A percentile compares a stretch with the other conserved stretches of the same genome.
Evolutionary conservation across 2,329 filamentous ascomycete genomes (phyloP).

Genomic region (Colletotrichum sp.): DNA sequence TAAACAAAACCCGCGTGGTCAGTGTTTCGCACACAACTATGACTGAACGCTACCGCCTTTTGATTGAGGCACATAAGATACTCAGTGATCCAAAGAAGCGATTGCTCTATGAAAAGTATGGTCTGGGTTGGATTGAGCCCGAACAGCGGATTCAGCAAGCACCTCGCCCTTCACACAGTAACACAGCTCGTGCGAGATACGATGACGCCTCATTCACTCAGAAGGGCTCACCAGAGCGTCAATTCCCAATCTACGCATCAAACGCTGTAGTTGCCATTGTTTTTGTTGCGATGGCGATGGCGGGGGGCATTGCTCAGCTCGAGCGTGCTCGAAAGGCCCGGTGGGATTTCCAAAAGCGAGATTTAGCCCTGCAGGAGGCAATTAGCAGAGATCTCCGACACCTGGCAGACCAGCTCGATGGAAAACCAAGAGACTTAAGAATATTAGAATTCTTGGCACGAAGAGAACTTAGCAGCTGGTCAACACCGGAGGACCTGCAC

Average conservation of each 20-base stretch:
- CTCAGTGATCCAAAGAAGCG: slow-evolving; percentile 16
- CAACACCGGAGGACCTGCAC: background rate
- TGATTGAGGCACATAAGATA: slow-evolving; percentile 21
- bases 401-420: background rate
- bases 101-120: slow-evolving; percentile 13
- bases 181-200: background rate
- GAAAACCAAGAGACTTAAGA: background rate
- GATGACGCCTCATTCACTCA: background rate
- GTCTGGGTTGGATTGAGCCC: slow-evolving; percentile 1
- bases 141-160: background rate
- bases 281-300: slow-evolving; percentile 9
- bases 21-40: background rate
- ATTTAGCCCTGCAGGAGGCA: background rate
- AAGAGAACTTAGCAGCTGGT: background rate
- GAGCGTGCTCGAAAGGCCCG: background rate
- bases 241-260: slow-evolving; percentile 12
- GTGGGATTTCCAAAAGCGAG: background rate
- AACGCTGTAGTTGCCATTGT: slow-evolving; percentile 19
- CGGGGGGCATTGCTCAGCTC: slow-evolving; percentile 1
- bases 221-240: background rate
- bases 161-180: background rate
- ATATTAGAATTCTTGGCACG: slow-evolving; percentile 4
- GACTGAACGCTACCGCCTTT: slow-evolving; percentile 21
- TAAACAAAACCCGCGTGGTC: background rate
- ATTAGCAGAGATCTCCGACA: background rate